A percentile compares a stretch with the other conserved stretches of the same genome.
Conservation (phyloP, 2,329 filamentous ascomycete genomes). For the Emergomyces africanus region DNA sequence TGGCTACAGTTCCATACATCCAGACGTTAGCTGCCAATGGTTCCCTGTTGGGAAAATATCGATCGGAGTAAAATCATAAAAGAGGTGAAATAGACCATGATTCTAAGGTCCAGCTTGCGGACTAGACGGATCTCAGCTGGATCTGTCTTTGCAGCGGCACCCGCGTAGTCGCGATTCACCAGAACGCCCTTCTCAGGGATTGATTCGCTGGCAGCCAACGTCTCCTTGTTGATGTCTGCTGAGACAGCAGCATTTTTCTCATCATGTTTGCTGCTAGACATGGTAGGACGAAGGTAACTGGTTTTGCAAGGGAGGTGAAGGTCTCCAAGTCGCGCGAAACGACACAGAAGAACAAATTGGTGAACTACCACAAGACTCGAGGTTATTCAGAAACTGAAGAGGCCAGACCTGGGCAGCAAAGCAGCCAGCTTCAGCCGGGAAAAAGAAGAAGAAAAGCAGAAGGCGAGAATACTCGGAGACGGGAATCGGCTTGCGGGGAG, state of each 20-base stretch:
- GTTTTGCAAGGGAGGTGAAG: neutral
- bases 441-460: neutral
- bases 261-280: neutral
- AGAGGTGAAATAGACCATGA: constrained; percentile 24
- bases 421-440: neutral
- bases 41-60: too few species aligned
- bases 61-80: neutral
- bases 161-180: constrained; percentile 25
- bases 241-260: neutral
- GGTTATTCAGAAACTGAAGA: neutral
- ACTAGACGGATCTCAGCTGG: constrained; percentile 30
- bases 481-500: neutral
- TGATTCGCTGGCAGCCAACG: neutral
- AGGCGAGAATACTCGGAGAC: neutral
- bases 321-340: neutral
- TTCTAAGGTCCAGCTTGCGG: constrained; percentile 30
- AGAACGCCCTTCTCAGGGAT: constrained; percentile 4
- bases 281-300: neutral
- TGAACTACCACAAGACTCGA: neutral
- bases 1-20: constrained; percentile 8
- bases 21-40: neutral
- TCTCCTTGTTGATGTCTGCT: constrained; percentile 1
- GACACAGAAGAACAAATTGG: neutral
- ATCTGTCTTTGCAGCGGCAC: constrained; percentile 28
- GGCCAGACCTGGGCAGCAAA: neutral